Evolutionary conservation across 2,329 filamentous ascomycete genomes (phyloP).

Genomic region (Biscogniauxia mediterranea): DNA sequence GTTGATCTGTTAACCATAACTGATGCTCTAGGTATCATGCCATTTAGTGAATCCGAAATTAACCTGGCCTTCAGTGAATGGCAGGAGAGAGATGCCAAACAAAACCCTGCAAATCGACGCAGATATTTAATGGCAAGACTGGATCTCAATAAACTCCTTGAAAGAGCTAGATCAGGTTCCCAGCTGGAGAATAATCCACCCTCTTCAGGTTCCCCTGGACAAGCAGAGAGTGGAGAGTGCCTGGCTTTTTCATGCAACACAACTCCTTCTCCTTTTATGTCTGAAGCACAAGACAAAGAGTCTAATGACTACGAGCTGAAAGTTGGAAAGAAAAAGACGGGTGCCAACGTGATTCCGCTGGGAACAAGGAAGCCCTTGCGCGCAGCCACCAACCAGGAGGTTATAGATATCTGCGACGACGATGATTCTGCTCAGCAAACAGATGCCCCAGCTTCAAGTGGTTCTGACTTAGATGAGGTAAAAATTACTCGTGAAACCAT

Average conservation of each 20-base stretch:
- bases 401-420: conserved; percentile 4
- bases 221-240: not conserved
- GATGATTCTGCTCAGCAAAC: not conserved
- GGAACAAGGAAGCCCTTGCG: conserved; percentile 5
- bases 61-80: conserved; percentile 22
- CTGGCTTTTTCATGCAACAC: conserved; percentile 5
- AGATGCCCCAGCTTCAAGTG: not conserved
- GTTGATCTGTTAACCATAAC: conserved; percentile 18
- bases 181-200: not conserved
- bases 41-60: conserved; percentile 18
- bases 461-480: conserved; percentile 4
- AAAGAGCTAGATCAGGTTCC: not conserved
- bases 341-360: conserved; percentile 16
- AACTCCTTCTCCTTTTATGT: not conserved
- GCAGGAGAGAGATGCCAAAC: conserved; percentile 19
- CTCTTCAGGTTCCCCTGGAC: not conserved
- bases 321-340: conserved; percentile 9
- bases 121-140: conserved; percentile 26
- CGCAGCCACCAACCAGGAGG: conserved; percentile 2
- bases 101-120: conserved; percentile 25
- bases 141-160: conserved; percentile 21
- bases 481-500: conserved; percentile 7
- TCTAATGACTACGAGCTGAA: not conserved
- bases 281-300: conserved; percentile 2
- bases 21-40: conserved; percentile 5